phyloP scores from a whole-genome alignment of 2,329 filamentous ascomycete species.

The Chaetothyriales sp. region DNA sequence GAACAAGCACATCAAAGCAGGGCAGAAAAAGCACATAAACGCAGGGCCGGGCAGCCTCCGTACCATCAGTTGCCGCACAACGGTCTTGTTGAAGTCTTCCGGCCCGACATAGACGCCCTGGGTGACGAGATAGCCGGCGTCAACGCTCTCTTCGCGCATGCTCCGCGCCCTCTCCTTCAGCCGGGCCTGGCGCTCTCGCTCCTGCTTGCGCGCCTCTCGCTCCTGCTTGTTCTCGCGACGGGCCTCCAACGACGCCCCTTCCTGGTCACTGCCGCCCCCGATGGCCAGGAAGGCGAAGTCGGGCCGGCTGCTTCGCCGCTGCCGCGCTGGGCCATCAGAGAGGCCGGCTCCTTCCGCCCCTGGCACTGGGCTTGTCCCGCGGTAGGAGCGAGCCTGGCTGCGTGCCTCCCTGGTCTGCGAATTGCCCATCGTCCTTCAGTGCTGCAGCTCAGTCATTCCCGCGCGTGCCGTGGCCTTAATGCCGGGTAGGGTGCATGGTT shows the following conservation, averaged over 20 bases:
- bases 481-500: neutral
- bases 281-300: conserved; percentile 49
- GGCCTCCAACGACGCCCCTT: conserved; percentile 38
- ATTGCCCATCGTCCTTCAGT: conserved; percentile 29
- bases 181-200: conserved; percentile 63
- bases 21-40: neutral
- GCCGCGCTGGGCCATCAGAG: conserved; percentile 23
- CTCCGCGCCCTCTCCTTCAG: conserved; percentile 80
- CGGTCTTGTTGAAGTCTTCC: conserved; percentile 83
- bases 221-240: conserved; percentile 84
- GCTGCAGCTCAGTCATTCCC: neutral
- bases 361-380: conserved; percentile 6
- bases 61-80: conserved; percentile 86
- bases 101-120: conserved; percentile 82
- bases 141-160: conserved; percentile 79
- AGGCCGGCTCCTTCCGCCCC: conserved; percentile 5
- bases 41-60: conserved; percentile 19
- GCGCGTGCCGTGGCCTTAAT: neutral
- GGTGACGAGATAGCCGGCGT: conserved; percentile 88
- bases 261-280: conserved; percentile 35
- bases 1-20: neutral
- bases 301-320: conserved; percentile 40
- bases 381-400: conserved; percentile 13
- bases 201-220: conserved; percentile 69
- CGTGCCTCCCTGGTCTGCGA: conserved; percentile 35